phyloP scores from a whole-genome alignment of 148 eudicot genomes.

The Camellia japonica region DNA sequence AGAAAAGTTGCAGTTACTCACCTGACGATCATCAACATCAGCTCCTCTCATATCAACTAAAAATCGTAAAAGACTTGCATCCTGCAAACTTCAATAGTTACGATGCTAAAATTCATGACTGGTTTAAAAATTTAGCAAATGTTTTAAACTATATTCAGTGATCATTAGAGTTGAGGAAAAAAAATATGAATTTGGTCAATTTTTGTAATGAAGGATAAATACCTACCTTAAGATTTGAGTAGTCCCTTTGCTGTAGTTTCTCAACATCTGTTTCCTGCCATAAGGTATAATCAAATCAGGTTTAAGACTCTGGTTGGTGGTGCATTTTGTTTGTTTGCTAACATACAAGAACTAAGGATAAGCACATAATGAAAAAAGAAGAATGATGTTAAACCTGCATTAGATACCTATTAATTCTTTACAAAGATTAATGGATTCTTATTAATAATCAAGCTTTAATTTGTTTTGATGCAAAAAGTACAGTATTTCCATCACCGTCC shows the following conservation, averaged over 20 bases:
- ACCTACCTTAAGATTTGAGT: slow-evolving; percentile 77
- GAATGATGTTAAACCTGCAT: background rate
- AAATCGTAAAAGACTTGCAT: slow-evolving; percentile 94
- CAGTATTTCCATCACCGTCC: background rate
- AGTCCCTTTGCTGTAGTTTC: slow-evolving; percentile 94
- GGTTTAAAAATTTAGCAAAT: background rate
- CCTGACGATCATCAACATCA: slow-evolving; percentile 98
- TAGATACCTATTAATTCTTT: background rate
- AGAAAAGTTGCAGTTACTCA: slow-evolving; percentile 27
- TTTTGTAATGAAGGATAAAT: background rate
- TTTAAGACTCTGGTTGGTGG: slow-evolving; percentile 12
- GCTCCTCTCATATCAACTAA: slow-evolving; percentile 97
- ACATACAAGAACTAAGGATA: background rate
- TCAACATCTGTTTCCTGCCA: slow-evolving; percentile 96
- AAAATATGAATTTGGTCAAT: background rate
- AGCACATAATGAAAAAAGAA: background rate
- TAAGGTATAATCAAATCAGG: slow-evolving; percentile 18
- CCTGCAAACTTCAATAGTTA: slow-evolving; percentile 57
- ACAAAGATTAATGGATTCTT: background rate
- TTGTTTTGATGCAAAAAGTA: background rate
- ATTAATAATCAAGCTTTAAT: background rate
- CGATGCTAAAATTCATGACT: slow-evolving; percentile 13
- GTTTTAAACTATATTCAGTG: background rate
- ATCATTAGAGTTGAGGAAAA: background rate
- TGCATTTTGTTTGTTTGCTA: background rate